Percentiles rank a stretch among this genome's conserved stretches.
phyloP scores from a whole-genome alignment of 441 rosid species.

The Cnidoscolus chayamansa region DNA sequence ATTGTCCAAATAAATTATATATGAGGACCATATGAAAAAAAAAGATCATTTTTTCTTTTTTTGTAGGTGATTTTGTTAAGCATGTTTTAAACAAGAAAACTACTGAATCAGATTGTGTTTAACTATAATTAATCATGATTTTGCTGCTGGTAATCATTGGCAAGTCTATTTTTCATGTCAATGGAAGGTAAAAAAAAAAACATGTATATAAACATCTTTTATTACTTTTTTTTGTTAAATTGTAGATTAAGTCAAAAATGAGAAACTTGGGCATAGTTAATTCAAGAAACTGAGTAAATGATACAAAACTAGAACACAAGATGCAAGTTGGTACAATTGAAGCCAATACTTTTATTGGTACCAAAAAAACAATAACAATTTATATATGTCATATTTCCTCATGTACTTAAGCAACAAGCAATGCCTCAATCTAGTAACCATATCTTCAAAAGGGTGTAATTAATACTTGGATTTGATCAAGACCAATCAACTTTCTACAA shows the following conservation, averaged over 20 bases:
- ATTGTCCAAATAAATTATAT: neutral
- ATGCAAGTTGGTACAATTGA: conserved; percentile 12
- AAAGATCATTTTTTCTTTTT: no score
- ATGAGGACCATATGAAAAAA: neutral
- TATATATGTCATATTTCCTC: neutral
- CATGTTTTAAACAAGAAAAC: neutral
- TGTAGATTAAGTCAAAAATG: conserved; percentile 1
- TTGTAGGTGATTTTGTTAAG: neutral
- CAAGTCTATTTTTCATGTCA: neutral
- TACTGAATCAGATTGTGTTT: neutral
- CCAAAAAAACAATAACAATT: neutral
- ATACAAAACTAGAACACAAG: conserved; percentile 15
- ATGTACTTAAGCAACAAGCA: conserved; percentile 38
- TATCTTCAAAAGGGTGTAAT: conserved; percentile 27
- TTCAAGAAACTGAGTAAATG: conserved; percentile 20
- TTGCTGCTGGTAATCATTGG: conserved; percentile 20
- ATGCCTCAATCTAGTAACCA: conserved; percentile 29
- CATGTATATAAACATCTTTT: neutral
- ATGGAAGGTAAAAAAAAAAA: neutral
- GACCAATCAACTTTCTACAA: conserved; percentile 37
- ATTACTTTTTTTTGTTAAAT: neutral
- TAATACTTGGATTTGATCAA: conserved; percentile 34
- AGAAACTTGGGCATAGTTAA: conserved; percentile 5
- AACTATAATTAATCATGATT: neutral
- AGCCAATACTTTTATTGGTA: neutral